Evolutionary conservation across 768 basidiomycete genomes (phyloP).

Genomic region (Lactifluus rugatus): DNA sequence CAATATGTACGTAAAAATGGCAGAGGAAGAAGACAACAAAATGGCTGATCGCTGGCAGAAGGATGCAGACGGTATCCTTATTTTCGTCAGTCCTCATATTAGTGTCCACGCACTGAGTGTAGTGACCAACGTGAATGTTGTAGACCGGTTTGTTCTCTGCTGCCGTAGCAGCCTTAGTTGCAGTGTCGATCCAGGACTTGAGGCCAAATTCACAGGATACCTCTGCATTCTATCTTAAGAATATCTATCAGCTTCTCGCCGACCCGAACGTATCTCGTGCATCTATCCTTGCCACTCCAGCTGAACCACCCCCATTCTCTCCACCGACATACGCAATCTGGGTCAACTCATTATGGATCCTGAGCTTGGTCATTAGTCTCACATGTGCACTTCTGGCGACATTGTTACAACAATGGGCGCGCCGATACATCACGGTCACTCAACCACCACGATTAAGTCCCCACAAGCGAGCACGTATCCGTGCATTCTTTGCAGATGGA

Average conservation of each 20-base stretch:
- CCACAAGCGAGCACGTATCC: not conserved
- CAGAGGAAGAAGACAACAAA: conserved; percentile 4
- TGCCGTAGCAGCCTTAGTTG: not conserved
- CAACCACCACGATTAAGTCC: not conserved
- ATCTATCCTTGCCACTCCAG: not conserved
- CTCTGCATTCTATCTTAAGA: not conserved
- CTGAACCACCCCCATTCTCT: not conserved
- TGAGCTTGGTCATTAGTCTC: not conserved
- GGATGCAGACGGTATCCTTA: not conserved
- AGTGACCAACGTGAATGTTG: too few relatives aligned
- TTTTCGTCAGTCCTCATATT: not conserved
- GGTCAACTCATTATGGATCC: not conserved
- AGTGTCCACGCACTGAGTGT: too few relatives aligned
- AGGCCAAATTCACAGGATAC: not conserved
- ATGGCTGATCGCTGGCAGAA: not conserved
- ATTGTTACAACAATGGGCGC: not conserved
- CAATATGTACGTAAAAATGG: conserved; percentile 9
- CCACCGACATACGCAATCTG: not conserved
- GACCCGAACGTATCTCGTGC: not conserved
- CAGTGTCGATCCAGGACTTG: not conserved
- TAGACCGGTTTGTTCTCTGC: not conserved
- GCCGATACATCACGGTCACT: not conserved
- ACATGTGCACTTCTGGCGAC: not conserved
- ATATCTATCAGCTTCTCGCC: not conserved
- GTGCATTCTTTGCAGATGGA: not conserved